These are phyloP conservation scores for Tolypocladium inflatum DNA, from an alignment of 2,329 filamentous ascomycete species.

Conservation along the genomic window DNA sequence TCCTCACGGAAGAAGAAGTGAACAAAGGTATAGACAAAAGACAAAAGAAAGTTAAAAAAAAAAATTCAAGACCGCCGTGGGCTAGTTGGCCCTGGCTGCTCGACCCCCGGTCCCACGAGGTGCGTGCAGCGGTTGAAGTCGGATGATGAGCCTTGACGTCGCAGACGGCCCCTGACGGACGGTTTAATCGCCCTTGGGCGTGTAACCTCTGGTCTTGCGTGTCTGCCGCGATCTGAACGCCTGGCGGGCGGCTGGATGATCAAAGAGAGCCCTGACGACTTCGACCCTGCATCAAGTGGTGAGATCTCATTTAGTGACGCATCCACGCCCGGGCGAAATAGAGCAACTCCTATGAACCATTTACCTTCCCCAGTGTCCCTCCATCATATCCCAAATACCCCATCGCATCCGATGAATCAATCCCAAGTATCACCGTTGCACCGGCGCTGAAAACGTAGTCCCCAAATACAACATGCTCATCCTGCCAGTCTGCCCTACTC, in stretches of 20 bases:
- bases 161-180: constrained; percentile 9
- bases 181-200: constrained; percentile 18
- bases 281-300: background rate
- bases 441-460: background rate
- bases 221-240: constrained; percentile 27
- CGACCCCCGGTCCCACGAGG: background rate
- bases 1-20: constrained; percentile 55
- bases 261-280: constrained; percentile 32
- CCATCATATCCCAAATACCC: too few relatives aligned
- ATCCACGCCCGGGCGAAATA: background rate
- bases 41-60: constrained; percentile 3
- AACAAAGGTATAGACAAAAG: constrained; percentile 5
- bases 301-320: background rate
- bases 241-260: constrained; percentile 33
- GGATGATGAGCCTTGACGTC: constrained; percentile 37
- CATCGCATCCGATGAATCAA: background rate
- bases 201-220: constrained; percentile 27
- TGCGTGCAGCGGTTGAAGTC: constrained; percentile 18
- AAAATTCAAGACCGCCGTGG: background rate
- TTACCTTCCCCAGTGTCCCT: constrained; percentile 4
- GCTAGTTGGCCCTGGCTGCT: background rate
- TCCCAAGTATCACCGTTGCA: background rate
- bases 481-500: background rate
- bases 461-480: background rate
- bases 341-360: background rate